Conservation (phyloP, 345 rosid genomes). For the Jatropha curcas region DNA sequence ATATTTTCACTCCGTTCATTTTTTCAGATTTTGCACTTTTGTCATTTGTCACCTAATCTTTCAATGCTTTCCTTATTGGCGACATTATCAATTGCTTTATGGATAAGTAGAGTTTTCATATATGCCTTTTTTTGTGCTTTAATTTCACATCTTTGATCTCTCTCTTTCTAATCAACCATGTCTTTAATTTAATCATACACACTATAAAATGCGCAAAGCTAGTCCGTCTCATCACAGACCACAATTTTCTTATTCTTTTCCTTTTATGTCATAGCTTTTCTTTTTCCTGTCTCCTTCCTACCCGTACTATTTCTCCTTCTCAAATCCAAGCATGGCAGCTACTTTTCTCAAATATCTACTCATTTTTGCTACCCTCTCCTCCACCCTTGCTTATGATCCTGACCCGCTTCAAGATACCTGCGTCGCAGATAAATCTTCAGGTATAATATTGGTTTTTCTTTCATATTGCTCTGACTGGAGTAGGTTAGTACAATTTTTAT, state of each 20-base stretch:
- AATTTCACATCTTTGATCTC: constrained; percentile 6
- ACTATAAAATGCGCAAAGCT: constrained; percentile 8
- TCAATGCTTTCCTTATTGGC: constrained; percentile 4
- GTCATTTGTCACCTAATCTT: neutral
- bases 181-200: neutral
- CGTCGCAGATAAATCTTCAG: constrained; percentile 27
- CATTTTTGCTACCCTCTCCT: constrained; percentile 12
- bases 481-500: no score
- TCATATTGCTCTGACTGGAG: neutral
- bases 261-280: neutral
- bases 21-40: neutral
- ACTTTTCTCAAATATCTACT: constrained; percentile 12
- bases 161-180: constrained; percentile 6
- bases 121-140: neutral
- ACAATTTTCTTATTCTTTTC: neutral
- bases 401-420: constrained; percentile 36
- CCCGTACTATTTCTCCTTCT: no score
- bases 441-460: neutral
- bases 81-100: constrained; percentile 21
- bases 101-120: constrained; percentile 2
- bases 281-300: no score
- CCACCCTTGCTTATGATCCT: constrained; percentile 25
- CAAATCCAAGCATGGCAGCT: neutral
- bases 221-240: neutral
- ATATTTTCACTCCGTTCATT: no score